These are phyloP conservation scores for Solanum ossicruentum DNA, from an alignment of 257 asterid genomes.

Conservation along the genomic window DNA sequence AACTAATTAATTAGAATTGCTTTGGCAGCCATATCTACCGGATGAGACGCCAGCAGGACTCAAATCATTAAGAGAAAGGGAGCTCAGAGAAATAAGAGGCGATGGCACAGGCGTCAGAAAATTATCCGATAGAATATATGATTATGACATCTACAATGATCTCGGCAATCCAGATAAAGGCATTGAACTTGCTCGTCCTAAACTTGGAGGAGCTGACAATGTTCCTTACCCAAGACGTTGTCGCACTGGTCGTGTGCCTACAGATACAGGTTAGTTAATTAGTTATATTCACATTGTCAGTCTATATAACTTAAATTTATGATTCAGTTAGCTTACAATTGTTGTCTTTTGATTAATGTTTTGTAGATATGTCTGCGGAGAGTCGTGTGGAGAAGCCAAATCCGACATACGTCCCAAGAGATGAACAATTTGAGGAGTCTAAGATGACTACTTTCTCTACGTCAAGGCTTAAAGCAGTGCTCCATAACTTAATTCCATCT, in stretches of 20 bases:
- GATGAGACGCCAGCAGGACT: conserved; percentile 83
- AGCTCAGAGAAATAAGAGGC: conserved; percentile 70
- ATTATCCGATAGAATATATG: conserved; percentile 70
- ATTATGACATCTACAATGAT: conserved; percentile 76
- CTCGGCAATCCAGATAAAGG: conserved; percentile 94
- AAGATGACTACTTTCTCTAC: conserved; percentile 71
- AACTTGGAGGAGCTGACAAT: conserved; percentile 49
- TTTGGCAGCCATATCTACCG: conserved; percentile 70
- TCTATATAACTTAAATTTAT: background rate
- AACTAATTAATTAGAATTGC: background rate
- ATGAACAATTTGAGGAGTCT: conserved; percentile 92
- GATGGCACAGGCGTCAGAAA: conserved; percentile 72
- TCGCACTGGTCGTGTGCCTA: conserved; percentile 70
- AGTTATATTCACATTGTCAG: background rate
- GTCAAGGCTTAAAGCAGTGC: conserved; percentile 80
- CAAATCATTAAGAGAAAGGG: conserved; percentile 58
- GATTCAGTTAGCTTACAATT: background rate
- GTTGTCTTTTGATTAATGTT: background rate
- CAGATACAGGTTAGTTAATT: conserved; percentile 58
- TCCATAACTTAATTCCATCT: conserved; percentile 70
- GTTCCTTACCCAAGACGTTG: conserved; percentile 85
- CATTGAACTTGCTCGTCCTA: conserved; percentile 67
- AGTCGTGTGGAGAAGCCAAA: conserved; percentile 92
- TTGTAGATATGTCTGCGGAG: conserved; percentile 53
- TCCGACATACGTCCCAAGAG: conserved; percentile 91